Conservation (phyloP, 2,329 filamentous ascomycete species). For the Aspergillus oerlinghausenensis region DNA sequence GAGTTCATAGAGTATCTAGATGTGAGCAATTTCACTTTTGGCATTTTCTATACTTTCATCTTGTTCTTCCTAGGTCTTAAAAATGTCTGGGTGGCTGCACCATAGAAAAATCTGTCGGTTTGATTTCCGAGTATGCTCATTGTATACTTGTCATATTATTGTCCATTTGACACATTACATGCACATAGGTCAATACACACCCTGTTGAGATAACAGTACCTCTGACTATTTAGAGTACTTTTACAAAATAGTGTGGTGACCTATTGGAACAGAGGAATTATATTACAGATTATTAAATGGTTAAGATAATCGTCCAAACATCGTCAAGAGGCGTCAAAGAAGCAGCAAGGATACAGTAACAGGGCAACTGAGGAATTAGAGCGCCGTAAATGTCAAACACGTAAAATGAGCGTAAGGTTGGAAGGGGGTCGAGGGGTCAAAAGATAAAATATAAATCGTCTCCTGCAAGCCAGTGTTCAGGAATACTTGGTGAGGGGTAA, state of each 20-base stretch:
- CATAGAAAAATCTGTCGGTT: neutral
- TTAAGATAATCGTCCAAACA: neutral
- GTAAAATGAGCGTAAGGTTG: neutral
- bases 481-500: neutral
- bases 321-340: neutral
- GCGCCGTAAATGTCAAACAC: neutral
- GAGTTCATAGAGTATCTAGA: slow-evolving; percentile 1
- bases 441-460: neutral
- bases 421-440: neutral
- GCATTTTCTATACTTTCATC: neutral
- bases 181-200: too few species aligned
- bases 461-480: neutral
- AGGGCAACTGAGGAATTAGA: neutral
- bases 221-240: too few species aligned
- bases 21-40: neutral
- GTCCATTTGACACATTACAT: too few species aligned
- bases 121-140: neutral
- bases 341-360: neutral
- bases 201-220: too few species aligned
- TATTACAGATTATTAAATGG: neutral
- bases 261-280: neutral
- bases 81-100: too few species aligned
- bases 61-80: neutral
- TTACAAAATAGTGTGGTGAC: neutral
- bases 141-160: neutral